These are phyloP conservation scores for Xylaria scruposa DNA, from an alignment of 495 filamentous ascomycete species.

Conservation along the genomic window DNA sequence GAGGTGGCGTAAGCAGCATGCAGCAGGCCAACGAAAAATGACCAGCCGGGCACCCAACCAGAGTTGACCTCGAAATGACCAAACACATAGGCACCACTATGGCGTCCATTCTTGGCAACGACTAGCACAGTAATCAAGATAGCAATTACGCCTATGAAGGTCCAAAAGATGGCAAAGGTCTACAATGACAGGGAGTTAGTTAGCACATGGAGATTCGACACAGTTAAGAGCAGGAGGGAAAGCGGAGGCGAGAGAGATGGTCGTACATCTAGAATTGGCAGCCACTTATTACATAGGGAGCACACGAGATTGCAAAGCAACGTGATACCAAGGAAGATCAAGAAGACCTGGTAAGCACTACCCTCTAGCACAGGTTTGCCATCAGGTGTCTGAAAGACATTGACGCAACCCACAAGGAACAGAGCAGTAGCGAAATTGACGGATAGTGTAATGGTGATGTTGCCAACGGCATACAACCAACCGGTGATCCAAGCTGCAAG, in stretches of 20 bases:
- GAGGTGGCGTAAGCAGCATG: constrained; percentile 59
- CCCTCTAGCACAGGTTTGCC: constrained; percentile 49
- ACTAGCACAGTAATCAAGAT: constrained; percentile 52
- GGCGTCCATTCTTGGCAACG: constrained; percentile 53
- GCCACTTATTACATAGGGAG: constrained; percentile 60
- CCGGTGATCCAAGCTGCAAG: constrained; percentile 69
- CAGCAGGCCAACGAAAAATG: constrained; percentile 55
- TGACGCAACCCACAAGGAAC: constrained; percentile 60
- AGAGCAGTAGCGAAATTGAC: constrained; percentile 71
- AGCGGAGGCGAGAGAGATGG: background rate
- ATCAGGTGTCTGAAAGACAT: constrained; percentile 55
- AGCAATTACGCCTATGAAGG: constrained; percentile 54
- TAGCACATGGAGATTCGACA: background rate
- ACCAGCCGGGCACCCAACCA: constrained; percentile 57
- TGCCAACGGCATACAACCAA: constrained; percentile 72
- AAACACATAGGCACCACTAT: constrained; percentile 48
- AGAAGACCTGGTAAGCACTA: constrained; percentile 62
- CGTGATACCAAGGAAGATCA: constrained; percentile 65
- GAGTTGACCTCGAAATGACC: constrained; percentile 54
- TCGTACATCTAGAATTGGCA: constrained; percentile 63
- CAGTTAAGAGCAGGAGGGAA: background rate
- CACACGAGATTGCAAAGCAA: constrained; percentile 62
- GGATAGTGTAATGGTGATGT: constrained; percentile 72
- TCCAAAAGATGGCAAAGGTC: constrained; percentile 61
- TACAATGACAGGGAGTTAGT: constrained; percentile 23